Evolutionary conservation across 2,329 filamentous ascomycete genomes (phyloP).

Genomic region (Pseudogymnoascus sp.): DNA sequence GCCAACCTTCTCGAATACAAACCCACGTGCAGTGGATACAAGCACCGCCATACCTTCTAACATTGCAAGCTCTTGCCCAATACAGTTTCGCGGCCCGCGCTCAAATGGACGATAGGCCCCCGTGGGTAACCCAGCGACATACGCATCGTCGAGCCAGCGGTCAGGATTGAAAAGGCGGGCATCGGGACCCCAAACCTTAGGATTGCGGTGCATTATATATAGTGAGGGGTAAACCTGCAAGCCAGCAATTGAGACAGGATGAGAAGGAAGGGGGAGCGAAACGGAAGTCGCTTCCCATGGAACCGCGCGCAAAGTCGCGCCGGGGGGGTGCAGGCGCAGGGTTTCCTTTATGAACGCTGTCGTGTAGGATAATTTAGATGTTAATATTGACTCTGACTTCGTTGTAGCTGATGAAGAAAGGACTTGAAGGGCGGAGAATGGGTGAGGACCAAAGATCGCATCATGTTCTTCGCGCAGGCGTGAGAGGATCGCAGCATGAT

Average conservation of each 20-base stretch:
- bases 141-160: slow-evolving; percentile 4
- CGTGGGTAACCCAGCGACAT: background rate
- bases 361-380: slow-evolving; percentile 18
- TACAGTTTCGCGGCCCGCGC: slow-evolving; percentile 45
- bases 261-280: background rate
- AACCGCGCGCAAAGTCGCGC: background rate
- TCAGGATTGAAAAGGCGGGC: slow-evolving; percentile 27
- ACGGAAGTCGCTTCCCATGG: background rate
- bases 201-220: slow-evolving; percentile 12
- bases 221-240: background rate
- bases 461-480: slow-evolving; percentile 19
- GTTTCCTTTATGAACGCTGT: slow-evolving; percentile 20
- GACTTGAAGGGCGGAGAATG: background rate
- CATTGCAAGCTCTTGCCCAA: slow-evolving; percentile 47
- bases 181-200: slow-evolving; percentile 24
- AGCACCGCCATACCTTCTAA: slow-evolving; percentile 39
- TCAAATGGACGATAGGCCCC: slow-evolving; percentile 49
- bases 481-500: slow-evolving; percentile 13
- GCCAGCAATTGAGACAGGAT: background rate
- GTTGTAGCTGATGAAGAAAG: background rate
- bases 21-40: slow-evolving; percentile 37
- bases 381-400: slow-evolving; percentile 12
- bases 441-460: slow-evolving; percentile 18
- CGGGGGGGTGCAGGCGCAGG: slow-evolving; percentile 18
- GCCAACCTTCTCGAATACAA: slow-evolving; percentile 33